A percentile compares a stretch with the other conserved stretches of the same genome.
Conservation (phyloP, 805 yeast genomes). For the Lipomyces chichibuensis region DNA sequence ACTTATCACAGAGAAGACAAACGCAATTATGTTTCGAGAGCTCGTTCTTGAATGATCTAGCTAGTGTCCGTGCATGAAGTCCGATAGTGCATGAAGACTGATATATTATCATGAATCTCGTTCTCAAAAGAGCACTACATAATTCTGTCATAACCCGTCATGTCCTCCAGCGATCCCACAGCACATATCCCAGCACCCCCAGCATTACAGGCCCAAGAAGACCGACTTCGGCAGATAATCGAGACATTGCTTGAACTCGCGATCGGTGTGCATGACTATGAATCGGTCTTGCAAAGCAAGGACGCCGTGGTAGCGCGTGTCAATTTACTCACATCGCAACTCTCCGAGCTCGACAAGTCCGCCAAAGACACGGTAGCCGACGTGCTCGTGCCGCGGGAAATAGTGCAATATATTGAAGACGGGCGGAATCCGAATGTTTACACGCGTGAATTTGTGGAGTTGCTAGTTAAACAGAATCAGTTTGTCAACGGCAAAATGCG, state of each 20-base stretch:
- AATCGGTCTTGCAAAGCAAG: conserved; percentile 81
- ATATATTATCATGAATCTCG: background rate
- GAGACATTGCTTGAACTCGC: conserved; percentile 89
- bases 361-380: conserved; percentile 31
- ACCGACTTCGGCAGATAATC: conserved; percentile 56
- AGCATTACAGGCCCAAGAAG: conserved; percentile 33
- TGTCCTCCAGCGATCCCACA: conserved; percentile 16
- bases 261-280: conserved; percentile 88
- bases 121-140: background rate
- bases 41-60: background rate
- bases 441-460: conserved; percentile 94
- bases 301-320: conserved; percentile 52
- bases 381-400: conserved; percentile 65
- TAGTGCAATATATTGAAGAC: conserved; percentile 88
- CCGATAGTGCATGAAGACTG: background rate
- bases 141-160: background rate
- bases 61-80: background rate
- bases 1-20: no score
- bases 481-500: conserved; percentile 79
- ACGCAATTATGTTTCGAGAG: no score
- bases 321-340: conserved; percentile 29
- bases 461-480: conserved; percentile 87
- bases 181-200: conserved; percentile 24
- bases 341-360: conserved; percentile 18
- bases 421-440: conserved; percentile 97